phyloP scores from a whole-genome alignment of 306 rosid species.

The Hippophae rhamnoides region DNA sequence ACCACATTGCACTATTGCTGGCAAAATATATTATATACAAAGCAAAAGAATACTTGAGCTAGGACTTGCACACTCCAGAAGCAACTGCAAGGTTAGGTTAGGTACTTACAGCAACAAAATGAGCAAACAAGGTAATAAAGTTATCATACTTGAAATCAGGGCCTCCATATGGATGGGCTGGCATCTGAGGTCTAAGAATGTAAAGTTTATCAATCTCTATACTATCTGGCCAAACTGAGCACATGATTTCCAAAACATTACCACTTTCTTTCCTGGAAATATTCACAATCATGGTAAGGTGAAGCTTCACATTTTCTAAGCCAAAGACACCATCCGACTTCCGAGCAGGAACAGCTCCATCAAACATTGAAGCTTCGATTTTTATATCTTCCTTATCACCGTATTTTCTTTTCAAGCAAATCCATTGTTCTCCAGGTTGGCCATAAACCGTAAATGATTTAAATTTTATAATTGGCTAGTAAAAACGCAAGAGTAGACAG shows the following conservation, averaged over 20 bases:
- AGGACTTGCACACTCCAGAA: too few relatives aligned
- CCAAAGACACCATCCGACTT: slow-evolving; percentile 22
- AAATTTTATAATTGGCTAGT: slow-evolving; percentile 45
- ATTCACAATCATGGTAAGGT: slow-evolving; percentile 51
- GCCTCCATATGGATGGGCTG: slow-evolving; percentile 54
- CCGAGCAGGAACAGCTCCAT: slow-evolving; percentile 43
- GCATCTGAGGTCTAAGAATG: slow-evolving; percentile 15
- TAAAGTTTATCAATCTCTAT: slow-evolving; percentile 48
- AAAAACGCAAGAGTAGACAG: slow-evolving; percentile 11
- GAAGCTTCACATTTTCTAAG: slow-evolving; percentile 38
- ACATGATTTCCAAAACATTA: slow-evolving; percentile 47
- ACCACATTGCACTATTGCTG: too few relatives aligned
- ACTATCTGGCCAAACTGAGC: slow-evolving; percentile 78
- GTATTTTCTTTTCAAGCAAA: slow-evolving; percentile 46
- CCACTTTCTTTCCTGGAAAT: slow-evolving; percentile 47
- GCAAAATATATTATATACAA: too few relatives aligned
- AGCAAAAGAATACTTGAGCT: too few relatives aligned
- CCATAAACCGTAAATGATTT: slow-evolving; percentile 49
- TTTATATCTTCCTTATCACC: slow-evolving; percentile 49
- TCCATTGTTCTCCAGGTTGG: slow-evolving; percentile 71
- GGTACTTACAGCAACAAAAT: not conserved
- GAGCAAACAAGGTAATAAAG: not conserved
- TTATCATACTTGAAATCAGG: slow-evolving; percentile 67
- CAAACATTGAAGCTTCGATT: slow-evolving; percentile 74
- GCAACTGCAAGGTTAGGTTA: too few relatives aligned